Evolutionary conservation across 164 flowering plant species (phyloP).

Genomic region (Tetracentron sinense): DNA sequence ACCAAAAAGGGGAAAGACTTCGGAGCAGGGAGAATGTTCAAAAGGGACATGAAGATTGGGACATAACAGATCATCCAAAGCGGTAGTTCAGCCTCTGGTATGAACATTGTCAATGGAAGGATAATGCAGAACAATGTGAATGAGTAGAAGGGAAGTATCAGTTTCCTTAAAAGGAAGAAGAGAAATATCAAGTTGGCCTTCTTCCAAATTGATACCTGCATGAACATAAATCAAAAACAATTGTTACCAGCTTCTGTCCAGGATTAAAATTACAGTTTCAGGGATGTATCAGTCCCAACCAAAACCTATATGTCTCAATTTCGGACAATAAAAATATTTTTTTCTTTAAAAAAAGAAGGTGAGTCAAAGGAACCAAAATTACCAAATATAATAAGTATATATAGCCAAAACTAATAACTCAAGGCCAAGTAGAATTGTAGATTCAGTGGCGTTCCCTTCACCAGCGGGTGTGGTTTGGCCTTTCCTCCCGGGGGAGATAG

Average conservation of each 20-base stretch:
- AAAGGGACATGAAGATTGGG: constrained; percentile 57
- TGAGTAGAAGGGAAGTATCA: constrained; percentile 76
- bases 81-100: constrained; percentile 73
- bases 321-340: too few species aligned
- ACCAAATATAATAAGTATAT: too few species aligned
- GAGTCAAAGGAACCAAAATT: too few species aligned
- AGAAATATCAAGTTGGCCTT: constrained; percentile 67
- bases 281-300: too few species aligned
- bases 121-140: constrained; percentile 70
- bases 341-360: too few species aligned
- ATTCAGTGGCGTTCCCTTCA: too few species aligned
- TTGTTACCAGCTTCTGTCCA: not conserved
- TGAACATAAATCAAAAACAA: not conserved
- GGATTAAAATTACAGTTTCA: too few species aligned
- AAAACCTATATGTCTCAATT: too few species aligned
- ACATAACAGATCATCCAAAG: constrained; percentile 66
- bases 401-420: too few species aligned
- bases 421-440: too few species aligned
- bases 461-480: too few species aligned
- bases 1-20: constrained; percentile 66
- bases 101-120: constrained; percentile 71
- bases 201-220: constrained; percentile 64
- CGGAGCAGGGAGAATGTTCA: constrained; percentile 66
- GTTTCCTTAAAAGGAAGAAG: constrained; percentile 66
- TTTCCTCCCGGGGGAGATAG: too few species aligned